Percentiles rank a stretch among this genome's conserved stretches.
phyloP scores from a whole-genome alignment of 257 asterid species.

The Forsythia viridissima region DNA sequence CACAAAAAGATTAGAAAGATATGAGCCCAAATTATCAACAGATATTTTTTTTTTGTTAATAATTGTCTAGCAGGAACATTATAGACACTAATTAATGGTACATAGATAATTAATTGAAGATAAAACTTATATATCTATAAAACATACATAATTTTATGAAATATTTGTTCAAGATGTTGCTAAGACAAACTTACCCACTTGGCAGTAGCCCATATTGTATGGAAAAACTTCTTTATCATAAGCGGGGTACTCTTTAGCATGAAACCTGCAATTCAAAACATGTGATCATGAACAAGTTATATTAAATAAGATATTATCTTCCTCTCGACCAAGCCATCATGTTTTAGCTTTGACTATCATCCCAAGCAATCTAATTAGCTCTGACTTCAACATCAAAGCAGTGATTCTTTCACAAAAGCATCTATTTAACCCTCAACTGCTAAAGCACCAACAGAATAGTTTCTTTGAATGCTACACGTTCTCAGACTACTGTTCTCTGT shows the following conservation, averaged over 20 bases:
- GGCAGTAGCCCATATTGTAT: slow-evolving; percentile 89
- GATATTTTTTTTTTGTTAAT: neutral
- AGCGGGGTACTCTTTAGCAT: slow-evolving; percentile 92
- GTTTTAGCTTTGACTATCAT: neutral
- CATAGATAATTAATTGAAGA: neutral
- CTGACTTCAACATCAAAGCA: neutral
- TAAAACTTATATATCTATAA: neutral
- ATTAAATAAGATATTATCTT: neutral
- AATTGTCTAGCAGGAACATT: slow-evolving; percentile 4
- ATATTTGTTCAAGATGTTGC: neutral
- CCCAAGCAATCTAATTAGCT: neutral
- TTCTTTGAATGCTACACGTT: neutral
- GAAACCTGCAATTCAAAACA: slow-evolving; percentile 64
- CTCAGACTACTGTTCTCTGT: slow-evolving; percentile 5
- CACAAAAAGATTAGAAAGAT: neutral
- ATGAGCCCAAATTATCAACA: neutral
- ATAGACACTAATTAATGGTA: neutral
- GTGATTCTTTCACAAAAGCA: neutral
- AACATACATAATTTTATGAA: too few species aligned
- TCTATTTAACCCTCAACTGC: slow-evolving; percentile 7
- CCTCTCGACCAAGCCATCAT: slow-evolving; percentile 5
- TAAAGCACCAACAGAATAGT: neutral
- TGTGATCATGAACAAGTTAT: slow-evolving; percentile 18
- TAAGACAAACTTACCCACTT: slow-evolving; percentile 54
- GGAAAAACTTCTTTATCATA: slow-evolving; percentile 74